Base-by-base conservation (phyloP, 345 rosid species). In the Punica granatum region DNA sequence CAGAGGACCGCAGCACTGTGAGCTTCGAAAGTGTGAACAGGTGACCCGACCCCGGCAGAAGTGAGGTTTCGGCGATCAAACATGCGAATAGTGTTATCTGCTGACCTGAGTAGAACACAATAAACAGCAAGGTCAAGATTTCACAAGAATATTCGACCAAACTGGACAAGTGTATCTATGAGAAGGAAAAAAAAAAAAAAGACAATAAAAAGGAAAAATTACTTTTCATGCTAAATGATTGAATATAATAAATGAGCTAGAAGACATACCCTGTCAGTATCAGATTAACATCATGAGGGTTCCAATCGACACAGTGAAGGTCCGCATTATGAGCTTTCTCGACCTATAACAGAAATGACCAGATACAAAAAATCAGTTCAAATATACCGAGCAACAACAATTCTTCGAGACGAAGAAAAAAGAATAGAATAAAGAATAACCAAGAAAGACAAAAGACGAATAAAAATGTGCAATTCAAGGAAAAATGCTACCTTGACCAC, bases 1-100 rank as follows among this genome's bases (percentile, higher is more conserved):
- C 97, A 92, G 66, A 90, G 92, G 66, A 92, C 95, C 23, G 95
- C 84, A 75, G 90, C 95, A 76, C 64, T 79, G 74, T 92, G 98
- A 70, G 92, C 97, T 74, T 76, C 90, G 65, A 90, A 88, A 63
- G 78, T 86, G 71, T 90, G 81, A 63, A 86, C 75, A 16, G 98
- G 97, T 15, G 84, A 69, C 44, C 91, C 91, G 44, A 81, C 77
- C 66, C 98, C 94, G 33, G 58, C 73, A 36, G 83, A 79, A 44
- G 79, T 74, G 71, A 84, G 83, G 69, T 75, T 88, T 60, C 88
- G 85, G 35, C 88, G 73, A 63, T 75, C 87, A 76, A 75, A 85
- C 81, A 90, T 67, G 58, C 76, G 86, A 64, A 86, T 74, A 70
- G 81, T 74, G 61, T 81, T 58, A 77, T 83, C 82, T 25, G 86